These are phyloP conservation scores for Rhododendron simsii DNA, from an alignment of 148 eudicot genomes.

Conservation along the genomic window DNA sequence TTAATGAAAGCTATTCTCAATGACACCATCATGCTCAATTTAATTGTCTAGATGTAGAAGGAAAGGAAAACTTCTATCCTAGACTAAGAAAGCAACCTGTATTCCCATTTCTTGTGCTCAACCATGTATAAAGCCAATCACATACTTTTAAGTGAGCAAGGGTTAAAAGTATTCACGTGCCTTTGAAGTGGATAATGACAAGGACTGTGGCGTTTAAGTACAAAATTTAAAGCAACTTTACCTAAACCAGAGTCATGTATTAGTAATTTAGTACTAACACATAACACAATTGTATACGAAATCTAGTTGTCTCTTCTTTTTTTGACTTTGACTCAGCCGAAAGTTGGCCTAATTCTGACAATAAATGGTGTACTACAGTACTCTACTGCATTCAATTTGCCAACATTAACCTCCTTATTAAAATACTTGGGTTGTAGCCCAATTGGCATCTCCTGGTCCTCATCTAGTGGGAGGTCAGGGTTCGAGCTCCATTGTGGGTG, in stretches of 20 bases:
- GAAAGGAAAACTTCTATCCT: not conserved
- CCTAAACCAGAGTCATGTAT: not conserved
- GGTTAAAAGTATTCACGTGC: not conserved
- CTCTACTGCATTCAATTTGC: not conserved
- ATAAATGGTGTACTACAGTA: not conserved
- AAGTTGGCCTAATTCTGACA: not conserved
- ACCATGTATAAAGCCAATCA: not conserved
- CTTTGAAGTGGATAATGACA: not conserved
- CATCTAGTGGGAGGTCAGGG: too few relatives aligned
- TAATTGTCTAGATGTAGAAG: not conserved
- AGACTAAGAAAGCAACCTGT: not conserved
- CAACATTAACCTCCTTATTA: not conserved
- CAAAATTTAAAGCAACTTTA: not conserved
- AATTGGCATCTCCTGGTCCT: too few relatives aligned
- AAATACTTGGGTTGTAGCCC: too few relatives aligned
- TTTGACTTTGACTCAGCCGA: not conserved
- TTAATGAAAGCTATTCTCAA: not conserved
- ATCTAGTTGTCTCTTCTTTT: not conserved
- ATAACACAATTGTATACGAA: not conserved
- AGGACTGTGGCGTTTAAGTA: not conserved
- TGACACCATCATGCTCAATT: constrained; percentile 3
- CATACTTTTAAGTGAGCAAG: not conserved
- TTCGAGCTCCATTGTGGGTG: too few relatives aligned
- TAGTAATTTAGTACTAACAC: not conserved
- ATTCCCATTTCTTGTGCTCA: not conserved